Percentiles rank a stretch among this genome's conserved stretches.
Conservation (phyloP, 371 early-diverging fungal species). For the Saksenaea vasiformis region DNA sequence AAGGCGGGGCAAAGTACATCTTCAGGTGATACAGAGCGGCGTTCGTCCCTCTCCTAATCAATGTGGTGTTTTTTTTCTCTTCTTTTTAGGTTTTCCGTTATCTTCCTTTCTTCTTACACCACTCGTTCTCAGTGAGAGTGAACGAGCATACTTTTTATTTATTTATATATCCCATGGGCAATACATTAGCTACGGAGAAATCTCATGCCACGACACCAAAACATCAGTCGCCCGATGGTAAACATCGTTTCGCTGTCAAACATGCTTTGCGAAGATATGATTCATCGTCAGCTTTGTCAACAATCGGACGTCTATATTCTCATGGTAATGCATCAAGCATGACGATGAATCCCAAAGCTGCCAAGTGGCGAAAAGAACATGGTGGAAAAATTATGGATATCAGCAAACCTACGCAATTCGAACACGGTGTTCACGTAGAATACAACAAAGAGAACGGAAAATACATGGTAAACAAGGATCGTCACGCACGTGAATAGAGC, state of each 20-base stretch:
- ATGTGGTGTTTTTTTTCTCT: neutral
- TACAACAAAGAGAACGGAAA: conserved; percentile 52
- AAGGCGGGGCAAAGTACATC: neutral
- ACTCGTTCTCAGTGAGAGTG: neutral
- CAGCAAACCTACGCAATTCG: conserved; percentile 55
- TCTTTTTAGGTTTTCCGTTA: neutral
- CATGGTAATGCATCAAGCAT: conserved; percentile 20
- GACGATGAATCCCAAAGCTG: conserved; percentile 19
- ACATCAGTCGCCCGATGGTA: conserved; percentile 15
- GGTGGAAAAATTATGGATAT: conserved; percentile 52
- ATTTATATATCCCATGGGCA: neutral
- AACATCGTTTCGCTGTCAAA: conserved; percentile 20
- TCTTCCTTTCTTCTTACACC: neutral
- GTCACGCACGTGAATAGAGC: neutral
- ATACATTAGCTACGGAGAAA: neutral
- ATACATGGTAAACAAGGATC: conserved; percentile 40
- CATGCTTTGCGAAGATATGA: neutral
- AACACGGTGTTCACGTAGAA: conserved; percentile 62
- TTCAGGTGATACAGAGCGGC: conserved; percentile 4
- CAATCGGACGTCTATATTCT: conserved; percentile 17
- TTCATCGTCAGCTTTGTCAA: conserved; percentile 10
- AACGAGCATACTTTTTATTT: neutral
- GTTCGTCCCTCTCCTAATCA: conserved; percentile 4
- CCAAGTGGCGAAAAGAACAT: conserved; percentile 17
- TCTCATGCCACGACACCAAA: conserved; percentile 2